Base-by-base conservation (phyloP, 169 alveolate genomes). In the Neospora caninum region DNA sequence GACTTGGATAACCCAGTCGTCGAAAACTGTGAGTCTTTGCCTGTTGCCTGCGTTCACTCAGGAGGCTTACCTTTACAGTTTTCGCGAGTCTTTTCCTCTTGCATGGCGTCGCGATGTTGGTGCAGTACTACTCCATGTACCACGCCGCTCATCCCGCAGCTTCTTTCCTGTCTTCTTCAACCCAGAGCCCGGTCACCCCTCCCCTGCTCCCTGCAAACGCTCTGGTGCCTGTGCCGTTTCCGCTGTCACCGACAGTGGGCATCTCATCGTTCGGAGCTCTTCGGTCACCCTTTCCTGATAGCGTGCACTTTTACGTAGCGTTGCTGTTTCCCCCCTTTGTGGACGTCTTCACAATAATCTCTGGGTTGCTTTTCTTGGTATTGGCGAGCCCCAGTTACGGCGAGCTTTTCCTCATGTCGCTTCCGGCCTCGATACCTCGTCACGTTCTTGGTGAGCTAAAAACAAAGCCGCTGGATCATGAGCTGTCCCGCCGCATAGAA, bases 381-480 rank as follows among this genome's bases (percentile, higher is more conserved):
- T 25, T 20, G 38, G 64, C 25, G 34, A 43, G 39, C 36, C 67
- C 89, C n/a, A 20, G 38, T 13, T 20, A 41, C 34, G 89, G 89
- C 29, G 38, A 82, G 29, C 89, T 82, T 6, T 82, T 82, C 89
- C 69, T 82, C 64, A 38, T 82, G 54, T 82, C 89, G n/a, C 53
- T 82, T 29, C 89, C 64, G 34, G 89, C 89, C 18, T 82, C 89
- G 54, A 22, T 42, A 10, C 53, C 36, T 6, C 53, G 89, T 9
- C 89, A 82, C 38, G 67, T 82, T 10, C 9, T 82, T 49, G 89
- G 89, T 82, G 41, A 82, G 86, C 45, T 10, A 20, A 4, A 38
- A 70, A n/a, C 58, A 49, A 4, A 49, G 58, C 13, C 58, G 13
- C 58, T 49, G 58, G 4, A 4, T 4, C 58, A 49, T 49, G 13